Evolutionary conservation across 192 early-diverging fungal species (phyloP), one percentile per base, ranked within the genome.

Genomic region (Endogone sp.): DNA sequence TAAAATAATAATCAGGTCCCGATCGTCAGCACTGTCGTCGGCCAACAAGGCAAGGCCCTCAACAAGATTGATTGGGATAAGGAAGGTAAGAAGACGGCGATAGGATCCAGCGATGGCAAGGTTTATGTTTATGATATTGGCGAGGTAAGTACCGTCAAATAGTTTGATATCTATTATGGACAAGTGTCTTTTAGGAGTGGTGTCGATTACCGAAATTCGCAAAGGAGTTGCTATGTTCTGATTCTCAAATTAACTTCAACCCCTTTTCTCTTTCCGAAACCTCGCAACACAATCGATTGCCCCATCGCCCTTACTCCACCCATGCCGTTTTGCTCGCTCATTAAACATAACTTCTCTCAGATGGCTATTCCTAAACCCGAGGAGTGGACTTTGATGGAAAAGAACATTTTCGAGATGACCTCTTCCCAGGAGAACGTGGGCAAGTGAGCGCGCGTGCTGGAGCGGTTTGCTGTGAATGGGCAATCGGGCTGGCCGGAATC

Each of bases 11-110:
- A 1, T 27, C 67, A 83, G 57, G 84, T 90, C 10, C 85, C 86
- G 4, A 75, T 83, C 65, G 79, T 85, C 56, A 84, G 83, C 31
- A 83, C 80, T 1, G 70, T 88, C 58, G 83, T 85, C 13, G 89
- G 86, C 11, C 73, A 74, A 29, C 11, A n/a, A 56, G 83, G 84
- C 16, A 89, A 87, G 56, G 94, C 95, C 44, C 82, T 97, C 58
- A 98, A 99, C 81, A 95, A 93, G 78, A 69, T 99, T 67, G 89
- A 87, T 22, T 99, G 97, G 96, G 92, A 95, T 72, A 93, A 93
- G 75, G 85, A 92, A 30, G 98, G 96, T 9, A 85, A 82, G 72
- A 85, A 85, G 64, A 86, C 90, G 13, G 92, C 91, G 3, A 76
- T 94, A 31, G 97, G 94, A 25, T 87, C 92, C 22, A 86, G 85